Conservation (phyloP, 768 basidiomycete species). For the Trametes cinnabarina region DNA sequence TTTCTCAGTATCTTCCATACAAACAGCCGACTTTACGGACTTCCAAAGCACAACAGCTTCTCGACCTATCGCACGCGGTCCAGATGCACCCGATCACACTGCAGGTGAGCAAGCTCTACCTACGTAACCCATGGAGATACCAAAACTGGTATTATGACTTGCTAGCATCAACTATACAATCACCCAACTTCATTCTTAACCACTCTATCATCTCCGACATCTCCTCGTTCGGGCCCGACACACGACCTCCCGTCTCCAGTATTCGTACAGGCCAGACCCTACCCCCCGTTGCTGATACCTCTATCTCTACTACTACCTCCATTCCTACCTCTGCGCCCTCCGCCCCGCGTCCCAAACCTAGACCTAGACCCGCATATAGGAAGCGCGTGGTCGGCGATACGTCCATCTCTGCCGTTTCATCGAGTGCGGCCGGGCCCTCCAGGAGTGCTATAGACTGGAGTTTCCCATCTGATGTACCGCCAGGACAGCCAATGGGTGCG, state of each 20-base stretch:
- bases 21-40: conserved; percentile 10
- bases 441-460: background rate
- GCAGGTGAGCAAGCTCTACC: background rate
- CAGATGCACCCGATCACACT: background rate
- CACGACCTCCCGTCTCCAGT: background rate
- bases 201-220: conserved; percentile 6
- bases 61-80: background rate
- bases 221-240: conserved; percentile 3
- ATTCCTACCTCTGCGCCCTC: conserved; percentile 4
- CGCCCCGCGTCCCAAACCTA: conserved; percentile 4
- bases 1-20: conserved; percentile 9
- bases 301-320: background rate
- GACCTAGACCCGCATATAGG: conserved; percentile 17
- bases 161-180: conserved; percentile 2
- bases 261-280: background rate
- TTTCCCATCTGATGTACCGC: background rate
- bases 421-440: background rate
- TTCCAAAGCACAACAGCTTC: background rate
- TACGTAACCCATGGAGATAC: background rate
- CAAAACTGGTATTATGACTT: background rate
- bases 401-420: background rate
- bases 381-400: background rate
- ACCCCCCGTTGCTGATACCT: too few species aligned
- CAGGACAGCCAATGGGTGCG: background rate
- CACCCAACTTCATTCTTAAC: conserved; percentile 1